phyloP scores from a whole-genome alignment of 1,284 basidiomycete species.

The Pholiota adiposa region DNA sequence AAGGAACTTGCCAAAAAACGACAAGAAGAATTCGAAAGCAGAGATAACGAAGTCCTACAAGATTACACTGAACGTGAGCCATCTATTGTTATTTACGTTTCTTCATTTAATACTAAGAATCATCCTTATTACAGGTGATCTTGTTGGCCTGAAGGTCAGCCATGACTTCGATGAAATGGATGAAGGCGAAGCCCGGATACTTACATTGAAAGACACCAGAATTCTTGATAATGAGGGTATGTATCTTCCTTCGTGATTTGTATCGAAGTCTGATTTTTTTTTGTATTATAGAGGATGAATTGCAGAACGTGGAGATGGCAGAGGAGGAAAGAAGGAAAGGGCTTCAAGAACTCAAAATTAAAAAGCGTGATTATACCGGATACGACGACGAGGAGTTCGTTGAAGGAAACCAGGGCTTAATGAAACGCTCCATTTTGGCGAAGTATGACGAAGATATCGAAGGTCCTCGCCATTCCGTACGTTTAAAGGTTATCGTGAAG shows the following conservation, averaged over 20 bases:
- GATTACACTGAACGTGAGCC: slow-evolving; percentile 82
- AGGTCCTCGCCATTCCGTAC: slow-evolving; percentile 66
- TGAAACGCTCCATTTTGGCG: slow-evolving; percentile 83
- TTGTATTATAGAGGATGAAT: slow-evolving; percentile 84
- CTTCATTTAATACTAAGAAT: slow-evolving; percentile 24
- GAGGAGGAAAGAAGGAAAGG: slow-evolving; percentile 82
- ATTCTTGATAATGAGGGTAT: slow-evolving; percentile 92
- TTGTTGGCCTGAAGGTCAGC: slow-evolving; percentile 92
- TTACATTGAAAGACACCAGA: slow-evolving; percentile 94
- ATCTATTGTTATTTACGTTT: background rate
- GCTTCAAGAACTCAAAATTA: slow-evolving; percentile 86
- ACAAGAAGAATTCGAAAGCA: slow-evolving; percentile 77
- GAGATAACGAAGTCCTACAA: slow-evolving; percentile 77
- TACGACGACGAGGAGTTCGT: slow-evolving; percentile 96
- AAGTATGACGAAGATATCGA: slow-evolving; percentile 95
- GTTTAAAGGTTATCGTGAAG: slow-evolving; percentile 24
- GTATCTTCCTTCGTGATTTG: slow-evolving; percentile 17
- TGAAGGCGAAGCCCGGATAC: slow-evolving; percentile 92
- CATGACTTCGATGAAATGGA: slow-evolving; percentile 93
- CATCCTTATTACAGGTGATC: slow-evolving; percentile 63
- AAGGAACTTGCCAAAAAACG: slow-evolving; percentile 82
- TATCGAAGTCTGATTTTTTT: background rate
- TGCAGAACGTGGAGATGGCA: slow-evolving; percentile 93
- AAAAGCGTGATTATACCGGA: slow-evolving; percentile 90
- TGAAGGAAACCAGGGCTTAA: slow-evolving; percentile 68